Base-by-base conservation (phyloP, 129 eudicot species). In the Flaveria trinervia region DNA sequence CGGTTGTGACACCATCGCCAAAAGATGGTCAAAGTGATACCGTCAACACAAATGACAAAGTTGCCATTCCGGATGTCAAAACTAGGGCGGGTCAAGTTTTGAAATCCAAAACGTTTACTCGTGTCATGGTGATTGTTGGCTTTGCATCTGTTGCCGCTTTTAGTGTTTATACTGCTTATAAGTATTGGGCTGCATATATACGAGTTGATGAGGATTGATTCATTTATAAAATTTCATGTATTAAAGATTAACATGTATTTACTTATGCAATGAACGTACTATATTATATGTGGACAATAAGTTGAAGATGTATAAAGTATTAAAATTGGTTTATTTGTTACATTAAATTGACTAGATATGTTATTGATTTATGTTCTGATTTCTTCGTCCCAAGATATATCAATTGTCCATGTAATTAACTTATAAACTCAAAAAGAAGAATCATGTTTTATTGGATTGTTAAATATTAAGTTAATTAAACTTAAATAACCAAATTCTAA, bases 131-230 rank as follows among this genome's bases (percentile, higher is more conserved):
- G 79, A 68, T 76, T 26, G 65, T 78, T 75, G 92, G 82, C 22
- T 74, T 83, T 75, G 85, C 70, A 8, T 66, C 74, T 44, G 55
- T 74, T 22, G 74, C 61, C 17, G 83, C 85, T 4, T 64, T 85
- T 55, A 74, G 88, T 61, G 67, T 71, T 56, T 88, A 83, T 65
- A 72, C 72, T 1, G 70, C 73, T 0, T 83, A 83, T 70, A 85
- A 61, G 9, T 88, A 71, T 17, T 72, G 80, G 86, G 41, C 33
- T 46, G 45, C 9, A 4, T 78, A 78, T 22, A 48, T 57, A 14
- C 22, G 59, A 22, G 72, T 41, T 49, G 76, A 73, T 7, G 61
- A 83, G 17, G 79, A 72, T 10, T 78, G 20, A 55, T 51, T 61
- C 68, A 18, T 30, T 9, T 0, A n/a, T 26, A 12, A 3, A 56